These are phyloP conservation scores for Ustilago shanxiensis DNA, from an alignment of 1,284 basidiomycete genomes.

Conservation along the genomic window DNA sequence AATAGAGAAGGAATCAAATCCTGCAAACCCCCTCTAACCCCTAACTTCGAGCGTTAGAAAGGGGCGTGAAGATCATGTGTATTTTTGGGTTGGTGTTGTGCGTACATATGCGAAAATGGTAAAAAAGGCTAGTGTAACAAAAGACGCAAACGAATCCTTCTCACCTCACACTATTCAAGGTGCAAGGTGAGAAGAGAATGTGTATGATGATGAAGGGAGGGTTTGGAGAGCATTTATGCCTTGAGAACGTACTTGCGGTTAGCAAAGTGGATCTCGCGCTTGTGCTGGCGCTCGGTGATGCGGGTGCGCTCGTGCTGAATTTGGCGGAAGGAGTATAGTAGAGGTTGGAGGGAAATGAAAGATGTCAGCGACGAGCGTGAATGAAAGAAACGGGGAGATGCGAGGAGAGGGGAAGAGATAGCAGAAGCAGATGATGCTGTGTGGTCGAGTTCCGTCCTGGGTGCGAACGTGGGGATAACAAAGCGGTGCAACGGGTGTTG, in stretches of 20 bases:
- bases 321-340: neutral
- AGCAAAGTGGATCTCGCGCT: conserved; percentile 69
- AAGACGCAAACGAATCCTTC: neutral
- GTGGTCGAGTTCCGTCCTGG: neutral
- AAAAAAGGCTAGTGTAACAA: conserved; percentile 6
- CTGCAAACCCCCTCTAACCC: neutral
- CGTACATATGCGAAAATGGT: neutral
- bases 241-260: conserved; percentile 68
- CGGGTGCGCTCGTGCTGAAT: conserved; percentile 64
- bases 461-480: neutral
- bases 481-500: no score
- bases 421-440: neutral
- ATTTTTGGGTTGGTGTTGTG: neutral
- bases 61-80: conserved; percentile 1
- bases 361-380: conserved; percentile 12
- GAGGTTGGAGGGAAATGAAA: neutral
- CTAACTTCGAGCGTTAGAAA: neutral
- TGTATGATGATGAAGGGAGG: neutral
- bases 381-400: neutral
- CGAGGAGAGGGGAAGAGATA: neutral
- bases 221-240: conserved; percentile 60
- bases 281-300: conserved; percentile 69
- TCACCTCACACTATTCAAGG: neutral
- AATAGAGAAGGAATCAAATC: neutral
- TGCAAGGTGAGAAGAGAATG: neutral